A percentile compares a stretch with the other conserved stretches of the same genome.
These are phyloP conservation scores for Calocybe cyanea DNA, from an alignment of 768 basidiomycete species.

Conservation along the genomic window DNA sequence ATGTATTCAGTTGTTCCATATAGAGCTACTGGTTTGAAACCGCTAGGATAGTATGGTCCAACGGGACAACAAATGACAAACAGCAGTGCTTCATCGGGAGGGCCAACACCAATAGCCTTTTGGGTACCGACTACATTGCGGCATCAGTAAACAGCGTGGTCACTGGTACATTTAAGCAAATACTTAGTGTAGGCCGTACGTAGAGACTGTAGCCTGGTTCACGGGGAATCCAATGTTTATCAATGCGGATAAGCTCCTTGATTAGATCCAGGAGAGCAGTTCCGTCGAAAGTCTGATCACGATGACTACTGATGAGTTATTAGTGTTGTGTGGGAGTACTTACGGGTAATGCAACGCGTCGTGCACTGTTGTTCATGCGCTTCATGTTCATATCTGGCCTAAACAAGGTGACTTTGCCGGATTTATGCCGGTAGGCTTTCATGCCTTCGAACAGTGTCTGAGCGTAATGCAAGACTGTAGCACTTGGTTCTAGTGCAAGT, in stretches of 20 bases:
- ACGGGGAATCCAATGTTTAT: slow-evolving; percentile 89
- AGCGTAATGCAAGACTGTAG: slow-evolving; percentile 89
- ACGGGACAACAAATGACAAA: slow-evolving; percentile 85
- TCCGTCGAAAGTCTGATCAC: slow-evolving; percentile 69
- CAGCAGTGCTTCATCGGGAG: slow-evolving; percentile 77
- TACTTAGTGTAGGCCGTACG: slow-evolving; percentile 76
- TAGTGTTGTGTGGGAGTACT: slow-evolving; percentile 19
- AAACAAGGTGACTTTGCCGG: slow-evolving; percentile 79
- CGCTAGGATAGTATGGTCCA: slow-evolving; percentile 81
- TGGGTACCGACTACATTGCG: slow-evolving; percentile 68
- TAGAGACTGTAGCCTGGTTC: slow-evolving; percentile 89
- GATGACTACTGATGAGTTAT: background rate
- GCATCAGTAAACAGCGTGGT: slow-evolving; percentile 2
- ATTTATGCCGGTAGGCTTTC: slow-evolving; percentile 82
- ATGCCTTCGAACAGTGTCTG: slow-evolving; percentile 90
- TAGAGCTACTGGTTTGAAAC: slow-evolving; percentile 90
- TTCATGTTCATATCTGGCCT: slow-evolving; percentile 98
- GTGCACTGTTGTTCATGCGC: slow-evolving; percentile 85
- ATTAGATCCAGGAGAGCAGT: slow-evolving; percentile 73
- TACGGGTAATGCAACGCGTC: slow-evolving; percentile 74
- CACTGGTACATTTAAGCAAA: background rate
- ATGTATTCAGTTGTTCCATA: slow-evolving; percentile 82
- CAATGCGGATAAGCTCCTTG: slow-evolving; percentile 79
- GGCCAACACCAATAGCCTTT: slow-evolving; percentile 62
- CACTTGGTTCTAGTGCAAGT: slow-evolving; percentile 68